Evolutionary conservation across 2,329 filamentous ascomycete genomes (phyloP).

Genomic region (Diatrype stigma): DNA sequence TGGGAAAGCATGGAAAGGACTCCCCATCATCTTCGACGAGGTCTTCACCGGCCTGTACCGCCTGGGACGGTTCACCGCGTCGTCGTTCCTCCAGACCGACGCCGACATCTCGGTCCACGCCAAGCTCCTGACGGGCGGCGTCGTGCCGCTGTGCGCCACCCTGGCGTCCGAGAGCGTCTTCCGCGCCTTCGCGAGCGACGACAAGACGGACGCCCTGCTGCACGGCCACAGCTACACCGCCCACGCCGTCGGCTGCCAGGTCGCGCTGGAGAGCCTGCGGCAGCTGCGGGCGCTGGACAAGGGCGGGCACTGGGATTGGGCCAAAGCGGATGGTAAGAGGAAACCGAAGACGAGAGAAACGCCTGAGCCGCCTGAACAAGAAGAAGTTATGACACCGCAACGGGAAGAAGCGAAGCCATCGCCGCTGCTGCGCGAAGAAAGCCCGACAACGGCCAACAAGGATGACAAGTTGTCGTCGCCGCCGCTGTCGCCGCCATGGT

Average conservation of each 20-base stretch:
- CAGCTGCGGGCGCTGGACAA: conserved; percentile 57
- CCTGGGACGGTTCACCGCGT: conserved; percentile 66
- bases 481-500: no score
- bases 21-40: conserved; percentile 80
- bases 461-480: no score
- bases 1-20: conserved; percentile 57
- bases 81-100: conserved; percentile 63
- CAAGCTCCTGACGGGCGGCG: conserved; percentile 76
- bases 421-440: not conserved
- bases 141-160: conserved; percentile 74
- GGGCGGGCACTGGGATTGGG: conserved; percentile 52
- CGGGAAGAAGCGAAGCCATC: no score
- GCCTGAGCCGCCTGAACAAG: no score
- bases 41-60: conserved; percentile 85
- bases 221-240: conserved; percentile 88
- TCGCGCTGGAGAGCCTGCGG: conserved; percentile 64
- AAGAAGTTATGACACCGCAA: no score
- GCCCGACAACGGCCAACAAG: no score
- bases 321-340: conserved; percentile 30
- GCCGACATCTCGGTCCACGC: conserved; percentile 78
- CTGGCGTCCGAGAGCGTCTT: conserved; percentile 72
- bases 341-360: not conserved
- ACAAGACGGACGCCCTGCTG: conserved; percentile 74
- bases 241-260: conserved; percentile 74
- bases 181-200: conserved; percentile 61